Evolutionary conservation across 345 rosid genomes (phyloP), one percentile per base, ranked within the genome.

Genomic region (Lumnitzera littorea): DNA sequence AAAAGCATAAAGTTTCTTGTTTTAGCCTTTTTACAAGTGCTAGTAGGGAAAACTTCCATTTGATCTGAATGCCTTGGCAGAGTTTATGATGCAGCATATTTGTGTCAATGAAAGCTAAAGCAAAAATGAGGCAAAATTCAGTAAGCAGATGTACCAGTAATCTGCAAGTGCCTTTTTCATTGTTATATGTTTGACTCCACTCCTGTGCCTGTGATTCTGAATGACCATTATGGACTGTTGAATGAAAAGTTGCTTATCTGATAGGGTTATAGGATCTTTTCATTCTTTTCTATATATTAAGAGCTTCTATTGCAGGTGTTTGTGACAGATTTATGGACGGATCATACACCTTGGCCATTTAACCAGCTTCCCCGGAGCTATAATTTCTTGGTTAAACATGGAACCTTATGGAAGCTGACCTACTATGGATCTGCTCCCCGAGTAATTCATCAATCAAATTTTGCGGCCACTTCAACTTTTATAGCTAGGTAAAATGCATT

Each of bases 261-360:
- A 8, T 61, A 9, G 15, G 29, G 16, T 11, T 13, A 24, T 66
- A 51, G 58, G 24, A 51, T 10, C 55, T 16, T 51, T 53, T 27
- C 13, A 58, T n/a, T 31, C 52, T 16, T 58, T 13, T 23, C n/a
- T 0, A 10, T 51, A 46, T 24, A 2, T 58, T 67, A 78, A 75
- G 81, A 76, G 74, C 81, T 79, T 24, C 46, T 69, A 69, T 67
- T 46, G 74, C 94, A 95, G 99, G 98, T 95, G 59, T 95, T 82
- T 72, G 77, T 95, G 62, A 88, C 98, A 53, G 99, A 95, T 80
- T 81, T 95, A 61, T 94, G 97, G 99, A 67, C 99, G 27, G 99
- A 91, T 66, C 99, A 95, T 70, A 91, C 98, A 0, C 99, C 99
- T 31, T 95, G 99, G 99, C 99, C 99, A 2, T 95, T 95, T 69